These are phyloP conservation scores for Candolleomyces eurysporus DNA, from an alignment of 768 basidiomycete genomes.

Conservation along the genomic window DNA sequence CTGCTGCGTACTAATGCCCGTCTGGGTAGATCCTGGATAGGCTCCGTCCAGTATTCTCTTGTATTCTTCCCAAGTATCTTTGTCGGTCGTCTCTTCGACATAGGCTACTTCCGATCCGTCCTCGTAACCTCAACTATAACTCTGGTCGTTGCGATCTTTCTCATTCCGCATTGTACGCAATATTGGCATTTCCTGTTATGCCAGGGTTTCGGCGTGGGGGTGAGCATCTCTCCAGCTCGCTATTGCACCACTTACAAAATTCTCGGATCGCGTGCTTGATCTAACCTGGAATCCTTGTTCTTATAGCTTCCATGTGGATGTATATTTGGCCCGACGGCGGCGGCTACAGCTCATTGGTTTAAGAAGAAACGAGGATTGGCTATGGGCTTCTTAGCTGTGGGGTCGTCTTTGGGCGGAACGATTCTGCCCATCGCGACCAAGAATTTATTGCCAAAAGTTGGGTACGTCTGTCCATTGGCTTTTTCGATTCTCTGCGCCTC, in stretches of 20 bases:
- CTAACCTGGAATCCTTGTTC: neutral
- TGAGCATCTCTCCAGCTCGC: constrained; percentile 27
- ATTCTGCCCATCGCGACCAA: constrained; percentile 62
- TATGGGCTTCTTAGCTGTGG: constrained; percentile 62
- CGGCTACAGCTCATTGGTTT: constrained; percentile 74
- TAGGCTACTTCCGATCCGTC: constrained; percentile 62
- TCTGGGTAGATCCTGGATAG: constrained; percentile 68
- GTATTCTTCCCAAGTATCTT: constrained; percentile 61
- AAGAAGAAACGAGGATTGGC: constrained; percentile 56
- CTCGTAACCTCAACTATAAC: constrained; percentile 46
- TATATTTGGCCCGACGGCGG: constrained; percentile 60
- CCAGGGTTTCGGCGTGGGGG: constrained; percentile 68
- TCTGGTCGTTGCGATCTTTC: constrained; percentile 55
- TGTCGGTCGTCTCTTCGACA: constrained; percentile 69
- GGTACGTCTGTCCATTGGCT: constrained; percentile 23
- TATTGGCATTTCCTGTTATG: constrained; percentile 82
- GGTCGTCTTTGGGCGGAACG: constrained; percentile 68
- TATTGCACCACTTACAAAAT: neutral
- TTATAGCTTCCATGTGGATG: constrained; percentile 49
- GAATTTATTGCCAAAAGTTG: constrained; percentile 48
- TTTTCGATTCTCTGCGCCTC: no score
- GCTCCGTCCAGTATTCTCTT: constrained; percentile 71
- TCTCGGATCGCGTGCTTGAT: no score
- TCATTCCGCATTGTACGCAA: constrained; percentile 66
- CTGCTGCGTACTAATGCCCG: neutral